phyloP scores from a whole-genome alignment of 1,284 basidiomycete species.

The Microbotryum lychnidis-dioicae region DNA sequence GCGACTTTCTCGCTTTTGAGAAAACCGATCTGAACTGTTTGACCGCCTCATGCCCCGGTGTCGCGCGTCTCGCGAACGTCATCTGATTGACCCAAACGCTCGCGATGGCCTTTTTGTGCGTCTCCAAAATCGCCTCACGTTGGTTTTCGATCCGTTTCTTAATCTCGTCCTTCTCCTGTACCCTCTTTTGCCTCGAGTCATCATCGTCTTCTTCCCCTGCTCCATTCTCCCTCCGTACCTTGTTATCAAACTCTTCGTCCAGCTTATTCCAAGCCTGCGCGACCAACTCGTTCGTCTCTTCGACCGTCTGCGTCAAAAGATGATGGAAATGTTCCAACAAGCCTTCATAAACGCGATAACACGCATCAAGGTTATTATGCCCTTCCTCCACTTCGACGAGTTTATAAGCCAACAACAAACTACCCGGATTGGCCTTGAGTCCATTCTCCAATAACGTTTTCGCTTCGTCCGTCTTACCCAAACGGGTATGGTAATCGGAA shows the following conservation, averaged over 20 bases:
- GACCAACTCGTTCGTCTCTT: constrained; percentile 44
- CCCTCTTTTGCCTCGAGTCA: constrained; percentile 46
- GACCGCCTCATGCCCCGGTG: constrained; percentile 47
- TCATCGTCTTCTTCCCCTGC: constrained; percentile 30
- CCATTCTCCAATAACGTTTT: constrained; percentile 71
- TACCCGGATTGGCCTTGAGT: constrained; percentile 74
- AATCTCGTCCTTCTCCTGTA: constrained; percentile 40
- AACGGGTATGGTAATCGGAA: constrained; percentile 63
- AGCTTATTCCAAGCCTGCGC: constrained; percentile 35
- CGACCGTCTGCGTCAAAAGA: constrained; percentile 59
- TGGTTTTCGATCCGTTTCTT: constrained; percentile 37
- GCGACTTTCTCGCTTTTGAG: constrained; percentile 72
- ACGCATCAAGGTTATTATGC: constrained; percentile 35
- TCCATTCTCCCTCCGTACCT: constrained; percentile 39
- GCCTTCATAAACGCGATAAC: constrained; percentile 47
- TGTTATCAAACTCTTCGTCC: constrained; percentile 26
- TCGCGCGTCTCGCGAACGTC: constrained; percentile 73
- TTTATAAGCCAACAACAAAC: constrained; percentile 81
- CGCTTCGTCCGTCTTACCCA: constrained; percentile 76
- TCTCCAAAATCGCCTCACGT: constrained; percentile 45
- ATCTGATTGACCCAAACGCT: constrained; percentile 75
- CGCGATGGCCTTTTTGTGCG: constrained; percentile 45
- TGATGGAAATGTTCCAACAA: constrained; percentile 61
- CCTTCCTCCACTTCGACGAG: constrained; percentile 76
- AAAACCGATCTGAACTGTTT: constrained; percentile 73